These are phyloP conservation scores for Canariomyces notabilis DNA, from an alignment of 2,329 filamentous ascomycete species.

Conservation along the genomic window DNA sequence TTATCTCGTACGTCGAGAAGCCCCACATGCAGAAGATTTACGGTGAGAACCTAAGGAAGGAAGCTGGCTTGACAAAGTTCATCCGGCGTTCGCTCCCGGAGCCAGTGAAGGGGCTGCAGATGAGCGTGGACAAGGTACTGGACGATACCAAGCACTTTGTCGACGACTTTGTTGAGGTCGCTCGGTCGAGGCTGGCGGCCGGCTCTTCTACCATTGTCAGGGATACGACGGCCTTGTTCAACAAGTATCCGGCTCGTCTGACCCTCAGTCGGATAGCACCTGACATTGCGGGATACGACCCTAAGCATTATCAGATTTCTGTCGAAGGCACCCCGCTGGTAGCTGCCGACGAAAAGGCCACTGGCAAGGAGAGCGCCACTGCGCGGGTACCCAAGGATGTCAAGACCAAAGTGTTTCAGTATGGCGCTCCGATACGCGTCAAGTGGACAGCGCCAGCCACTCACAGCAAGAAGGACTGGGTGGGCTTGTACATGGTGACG, in stretches of 20 bases:
- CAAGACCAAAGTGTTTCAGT: constrained; percentile 76
- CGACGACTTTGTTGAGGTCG: constrained; percentile 82
- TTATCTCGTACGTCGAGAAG: constrained; percentile 89
- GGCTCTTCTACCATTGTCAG: constrained; percentile 83
- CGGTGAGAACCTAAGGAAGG: constrained; percentile 72
- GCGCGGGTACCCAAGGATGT: constrained; percentile 64
- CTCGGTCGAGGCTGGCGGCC: constrained; percentile 77
- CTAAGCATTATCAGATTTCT: constrained; percentile 72
- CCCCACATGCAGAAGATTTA: constrained; percentile 99
- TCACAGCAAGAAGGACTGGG: constrained; percentile 89
- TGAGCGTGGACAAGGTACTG: constrained; percentile 80
- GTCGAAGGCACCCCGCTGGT: constrained; percentile 61
- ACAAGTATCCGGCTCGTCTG: constrained; percentile 79
- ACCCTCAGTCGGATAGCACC: constrained; percentile 75
- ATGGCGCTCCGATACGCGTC: constrained; percentile 83
- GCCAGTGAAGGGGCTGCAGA: constrained; percentile 76
- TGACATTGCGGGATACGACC: constrained; percentile 73
- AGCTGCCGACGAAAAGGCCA: constrained; percentile 53
- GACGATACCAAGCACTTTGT: constrained; percentile 84
- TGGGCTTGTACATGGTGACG: constrained; percentile 91
- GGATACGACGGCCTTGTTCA: constrained; percentile 83
- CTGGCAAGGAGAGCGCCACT: constrained; percentile 67
- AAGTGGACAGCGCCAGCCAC: constrained; percentile 85
- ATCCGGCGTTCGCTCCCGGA: constrained; percentile 80
- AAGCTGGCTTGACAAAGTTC: constrained; percentile 89